A percentile compares a stretch with the other conserved stretches of the same genome.
Evolutionary conservation across 305 asterid species (phyloP).

Genomic region (Coffea humblotiana): DNA sequence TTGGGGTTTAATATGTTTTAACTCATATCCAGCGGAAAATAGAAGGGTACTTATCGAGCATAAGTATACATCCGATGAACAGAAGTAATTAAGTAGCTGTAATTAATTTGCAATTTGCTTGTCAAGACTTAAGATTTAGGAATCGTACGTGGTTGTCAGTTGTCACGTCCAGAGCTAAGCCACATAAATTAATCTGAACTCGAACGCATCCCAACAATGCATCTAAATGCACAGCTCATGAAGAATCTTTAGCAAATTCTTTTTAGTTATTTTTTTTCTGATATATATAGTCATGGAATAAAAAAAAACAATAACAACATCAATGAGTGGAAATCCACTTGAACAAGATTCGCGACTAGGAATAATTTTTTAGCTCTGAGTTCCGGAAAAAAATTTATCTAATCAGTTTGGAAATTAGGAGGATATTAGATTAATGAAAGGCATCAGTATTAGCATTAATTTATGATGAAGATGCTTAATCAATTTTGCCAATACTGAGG

Average conservation of each 20-base stretch:
- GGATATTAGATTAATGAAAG: not conserved
- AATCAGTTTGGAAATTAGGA: not conserved
- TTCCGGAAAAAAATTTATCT: not conserved
- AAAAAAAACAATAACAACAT: not conserved
- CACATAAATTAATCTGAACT: not conserved
- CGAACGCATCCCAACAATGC: not conserved
- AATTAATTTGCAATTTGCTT: not conserved
- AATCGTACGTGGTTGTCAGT: not conserved
- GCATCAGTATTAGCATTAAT: not conserved
- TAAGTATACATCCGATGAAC: no score
- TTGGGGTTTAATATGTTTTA: no score
- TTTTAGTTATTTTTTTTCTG: not conserved
- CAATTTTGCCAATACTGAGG: conserved; percentile 14
- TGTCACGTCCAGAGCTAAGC: not conserved
- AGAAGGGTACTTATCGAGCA: no score
- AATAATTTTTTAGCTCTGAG: not conserved
- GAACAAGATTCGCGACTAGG: conserved; percentile 10
- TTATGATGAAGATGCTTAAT: conserved; percentile 15
- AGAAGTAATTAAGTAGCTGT: no score
- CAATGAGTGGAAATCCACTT: conserved; percentile 4
- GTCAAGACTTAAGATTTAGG: not conserved
- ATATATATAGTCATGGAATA: not conserved
- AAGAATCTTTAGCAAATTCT: not conserved
- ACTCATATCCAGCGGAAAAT: no score
- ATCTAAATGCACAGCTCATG: not conserved